Evolutionary conservation across 306 rosid genomes (phyloP), one percentile per base, ranked within the genome.

Genomic region (Cajanus cajan): DNA sequence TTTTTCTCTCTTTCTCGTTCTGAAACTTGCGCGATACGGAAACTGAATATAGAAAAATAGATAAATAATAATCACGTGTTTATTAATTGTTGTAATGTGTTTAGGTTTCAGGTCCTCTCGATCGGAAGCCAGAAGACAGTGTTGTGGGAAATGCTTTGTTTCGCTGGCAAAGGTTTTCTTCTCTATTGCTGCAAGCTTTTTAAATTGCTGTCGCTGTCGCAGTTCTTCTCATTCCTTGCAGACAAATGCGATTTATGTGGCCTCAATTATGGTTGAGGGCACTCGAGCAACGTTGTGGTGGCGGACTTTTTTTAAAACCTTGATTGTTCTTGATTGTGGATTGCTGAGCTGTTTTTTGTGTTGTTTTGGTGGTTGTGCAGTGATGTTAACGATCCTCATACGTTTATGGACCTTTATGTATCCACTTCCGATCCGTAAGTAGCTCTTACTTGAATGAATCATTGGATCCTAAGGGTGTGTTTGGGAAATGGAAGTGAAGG

Each of bases 101-200:
- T 78, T 74, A 95, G 99, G 91, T 93, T 84, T 86, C 97, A 75
- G 96, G 99, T 86, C 97, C 99, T 11, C 87, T 95, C 34, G 98
- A 91, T 86, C 86, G 82, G 71, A 90, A 87, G 77, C 93, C 90
- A 0, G 86, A 87, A 13, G 90, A 95, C 74, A 82, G 52, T 59
- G 80, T 91, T 19, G 14, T 67, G 16, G 98, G 98, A 78, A 84
- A 95, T 85, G 96, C 99, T 0, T 82, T 84, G 61, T 93, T 95
- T 89, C 94, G 99, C 40, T 95, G 99, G 99, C 98, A 95, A 85
- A 87, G 99, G 99, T 93, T 22, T 68, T 68, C 1, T 39, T 39
- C 63, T 24, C 16, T 11, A 0, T 2, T 15, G 0, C 21, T 21
- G 9, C 2, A 1, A 1, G 5, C 21, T 7, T 48, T 48, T 48